Evolutionary conservation across 78 protist species (phyloP).

Genomic region (Dictyostelium brefeldianum): DNA sequence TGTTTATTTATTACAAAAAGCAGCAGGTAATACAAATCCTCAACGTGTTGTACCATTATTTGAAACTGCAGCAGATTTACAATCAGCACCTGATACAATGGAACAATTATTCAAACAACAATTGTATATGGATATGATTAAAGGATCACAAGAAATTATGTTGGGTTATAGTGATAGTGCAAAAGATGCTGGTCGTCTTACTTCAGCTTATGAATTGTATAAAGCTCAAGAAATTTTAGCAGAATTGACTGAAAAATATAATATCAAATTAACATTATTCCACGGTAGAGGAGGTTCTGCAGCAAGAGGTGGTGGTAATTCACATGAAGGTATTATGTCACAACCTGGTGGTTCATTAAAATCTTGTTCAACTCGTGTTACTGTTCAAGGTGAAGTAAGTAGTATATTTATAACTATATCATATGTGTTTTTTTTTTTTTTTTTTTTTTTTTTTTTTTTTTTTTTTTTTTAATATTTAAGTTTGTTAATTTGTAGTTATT

Average conservation of each 20-base stretch:
- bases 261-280: slow-evolving; percentile 77
- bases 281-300: slow-evolving; percentile 90
- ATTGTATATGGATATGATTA: slow-evolving; percentile 57
- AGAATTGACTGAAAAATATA: background rate
- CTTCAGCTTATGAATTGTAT: slow-evolving; percentile 82
- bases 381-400: slow-evolving; percentile 93
- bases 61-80: slow-evolving; percentile 83
- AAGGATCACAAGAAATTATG: slow-evolving; percentile 88
- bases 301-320: slow-evolving; percentile 90
- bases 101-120: slow-evolving; percentile 23
- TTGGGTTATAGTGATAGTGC: slow-evolving; percentile 89
- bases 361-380: slow-evolving; percentile 69
- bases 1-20: slow-evolving; percentile 85
- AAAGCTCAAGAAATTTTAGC: slow-evolving; percentile 80
- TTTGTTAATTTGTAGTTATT: too few species aligned
- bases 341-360: slow-evolving; percentile 88
- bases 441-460: too few species aligned
- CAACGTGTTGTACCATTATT: slow-evolving; percentile 90
- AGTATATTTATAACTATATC: too few species aligned
- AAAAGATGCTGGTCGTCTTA: slow-evolving; percentile 87
- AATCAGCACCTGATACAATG: slow-evolving; percentile 63
- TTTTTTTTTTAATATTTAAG: too few species aligned
- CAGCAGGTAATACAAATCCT: slow-evolving; percentile 33
- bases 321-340: slow-evolving; percentile 77
- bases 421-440: too few species aligned